These are phyloP conservation scores for Biancaea sappan DNA, from an alignment of 306 rosid species.

Conservation along the genomic window DNA sequence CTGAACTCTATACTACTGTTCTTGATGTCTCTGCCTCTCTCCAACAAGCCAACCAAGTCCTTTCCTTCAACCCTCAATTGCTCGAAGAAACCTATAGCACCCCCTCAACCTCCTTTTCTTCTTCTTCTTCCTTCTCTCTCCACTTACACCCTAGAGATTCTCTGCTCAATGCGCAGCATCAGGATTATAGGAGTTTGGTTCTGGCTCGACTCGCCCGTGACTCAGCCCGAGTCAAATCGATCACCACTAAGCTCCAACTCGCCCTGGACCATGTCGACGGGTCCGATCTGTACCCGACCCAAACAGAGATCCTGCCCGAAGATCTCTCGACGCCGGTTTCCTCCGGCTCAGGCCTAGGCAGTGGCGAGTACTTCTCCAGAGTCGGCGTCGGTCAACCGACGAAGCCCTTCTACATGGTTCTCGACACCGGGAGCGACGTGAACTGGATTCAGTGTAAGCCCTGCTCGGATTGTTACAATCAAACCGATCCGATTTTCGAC, in stretches of 20 bases:
- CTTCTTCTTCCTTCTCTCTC: slow-evolving; percentile 40
- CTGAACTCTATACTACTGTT: slow-evolving; percentile 24
- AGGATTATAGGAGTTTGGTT: slow-evolving; percentile 45
- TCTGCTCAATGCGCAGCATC: slow-evolving; percentile 36
- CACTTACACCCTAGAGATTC: slow-evolving; percentile 47
- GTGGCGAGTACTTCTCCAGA: slow-evolving; percentile 70
- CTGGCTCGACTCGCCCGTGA: slow-evolving; percentile 55
- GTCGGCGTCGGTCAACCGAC: slow-evolving; percentile 63
- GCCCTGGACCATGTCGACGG: slow-evolving; percentile 22
- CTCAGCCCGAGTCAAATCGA: slow-evolving; percentile 58
- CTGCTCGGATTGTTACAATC: slow-evolving; percentile 61
- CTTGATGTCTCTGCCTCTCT: slow-evolving; percentile 58
- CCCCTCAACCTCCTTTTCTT: background rate
- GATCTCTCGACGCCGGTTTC: slow-evolving; percentile 51
- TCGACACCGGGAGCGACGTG: slow-evolving; percentile 73
- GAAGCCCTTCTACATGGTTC: slow-evolving; percentile 48
- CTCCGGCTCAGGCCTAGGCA: slow-evolving; percentile 50
- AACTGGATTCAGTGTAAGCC: slow-evolving; percentile 85
- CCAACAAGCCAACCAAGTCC: slow-evolving; percentile 41
- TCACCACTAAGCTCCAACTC: slow-evolving; percentile 44
- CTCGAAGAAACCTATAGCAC: background rate
- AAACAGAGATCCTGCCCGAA: slow-evolving; percentile 39
- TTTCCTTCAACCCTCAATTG: slow-evolving; percentile 33
- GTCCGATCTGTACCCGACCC: slow-evolving; percentile 38
- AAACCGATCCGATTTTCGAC: slow-evolving; percentile 63